Evolutionary conservation across 306 rosid genomes (phyloP), one percentile per base, ranked within the genome.

Genomic region (Citrullus mucosospermus): DNA sequence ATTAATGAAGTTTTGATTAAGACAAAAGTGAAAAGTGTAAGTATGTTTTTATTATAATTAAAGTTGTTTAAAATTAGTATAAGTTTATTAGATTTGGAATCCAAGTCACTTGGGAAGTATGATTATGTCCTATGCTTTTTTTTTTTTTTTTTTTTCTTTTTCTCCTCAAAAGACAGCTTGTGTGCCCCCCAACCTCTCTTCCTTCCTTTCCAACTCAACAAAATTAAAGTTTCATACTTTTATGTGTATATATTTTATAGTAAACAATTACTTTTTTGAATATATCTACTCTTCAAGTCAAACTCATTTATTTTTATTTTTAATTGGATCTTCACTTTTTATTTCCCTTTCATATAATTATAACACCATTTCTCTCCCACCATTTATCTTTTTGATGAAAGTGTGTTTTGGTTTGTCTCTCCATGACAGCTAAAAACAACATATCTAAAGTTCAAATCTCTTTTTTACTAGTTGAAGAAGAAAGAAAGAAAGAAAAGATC

Each of bases 171-270:
- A 72, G 62, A 55, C 67, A 38, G 30, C 51, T 36, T 76, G 28
- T 55, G 67, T 22, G 59, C 77, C 77, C 57, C 76, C 57, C 72
- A 6, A 32, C 9, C 44, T 60, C 67, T 63, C 10, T 63, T 17
- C 70, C 12, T 9, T 4, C 54, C 88, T 82, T 87, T 87, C 87
- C 87, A 86, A 82, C 84, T 78, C 84, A 76, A 72, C 84, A 80
- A 70, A 51, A 76, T 39, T 56, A 51, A 55, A 55, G 38, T 54
- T 54, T 34, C 28, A 4, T 18, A 2, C 39, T 56, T 39, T 36
- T 34, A 34, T 75, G 6, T 17, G 15, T 60, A 60, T 22, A 53
- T 34, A 56, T 56, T 48, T 48, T 48, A 48, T 48, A 73, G 58
- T 25, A 80, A 44, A 60, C 82, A 90, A 91, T 82, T 79, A 77